Evolutionary conservation across 169 alveolate species (phyloP).

Genomic region (Eimeria acervulina): DNA sequence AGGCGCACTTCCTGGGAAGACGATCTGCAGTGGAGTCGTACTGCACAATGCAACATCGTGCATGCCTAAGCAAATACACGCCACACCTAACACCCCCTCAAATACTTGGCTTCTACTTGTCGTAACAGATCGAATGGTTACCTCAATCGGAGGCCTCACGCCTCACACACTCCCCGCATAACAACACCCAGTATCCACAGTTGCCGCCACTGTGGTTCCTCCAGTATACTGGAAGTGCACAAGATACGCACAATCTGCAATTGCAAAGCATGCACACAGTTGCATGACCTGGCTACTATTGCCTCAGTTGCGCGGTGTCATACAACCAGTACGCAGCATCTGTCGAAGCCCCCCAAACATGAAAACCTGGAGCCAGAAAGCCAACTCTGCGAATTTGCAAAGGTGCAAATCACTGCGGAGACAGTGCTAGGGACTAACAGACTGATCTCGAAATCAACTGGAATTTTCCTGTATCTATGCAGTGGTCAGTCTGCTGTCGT

Average conservation of each 20-base stretch:
- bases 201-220: no score
- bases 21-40: neutral
- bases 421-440: neutral
- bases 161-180: neutral
- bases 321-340: no score
- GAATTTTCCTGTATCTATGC: neutral
- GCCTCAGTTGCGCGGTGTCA: no score
- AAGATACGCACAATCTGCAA: neutral
- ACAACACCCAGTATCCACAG: neutral
- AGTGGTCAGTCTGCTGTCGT: neutral
- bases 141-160: neutral
- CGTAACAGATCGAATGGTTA: neutral
- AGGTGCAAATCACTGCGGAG: neutral
- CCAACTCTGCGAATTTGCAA: neutral
- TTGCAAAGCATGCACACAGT: neutral
- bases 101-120: neutral
- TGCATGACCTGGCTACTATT: neutral
- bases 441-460: neutral
- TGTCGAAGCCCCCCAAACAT: no score
- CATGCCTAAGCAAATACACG: neutral
- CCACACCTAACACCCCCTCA: neutral
- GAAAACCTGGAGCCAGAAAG: neutral
- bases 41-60: neutral
- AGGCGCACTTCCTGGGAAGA: neutral
- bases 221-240: neutral